Evolutionary conservation across 2,329 filamentous ascomycete species (phyloP), one percentile per base, ranked within the genome.

Genomic region (Diplodia sapinea): DNA sequence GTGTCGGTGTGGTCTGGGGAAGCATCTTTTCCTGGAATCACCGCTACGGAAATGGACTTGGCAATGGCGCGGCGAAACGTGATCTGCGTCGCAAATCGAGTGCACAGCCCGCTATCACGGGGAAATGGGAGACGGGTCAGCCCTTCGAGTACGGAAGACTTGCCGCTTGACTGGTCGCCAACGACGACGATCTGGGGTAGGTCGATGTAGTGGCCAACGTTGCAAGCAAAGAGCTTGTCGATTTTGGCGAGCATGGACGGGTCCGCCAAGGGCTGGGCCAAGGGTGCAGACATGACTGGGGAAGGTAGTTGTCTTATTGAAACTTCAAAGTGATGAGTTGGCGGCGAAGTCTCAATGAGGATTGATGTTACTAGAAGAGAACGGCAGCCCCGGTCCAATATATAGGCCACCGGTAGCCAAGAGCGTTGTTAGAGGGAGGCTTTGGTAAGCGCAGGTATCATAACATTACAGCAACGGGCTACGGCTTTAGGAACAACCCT

Each of bases 151-250:
- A 82, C 75, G 0, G 85, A 93, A 0, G 89, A 92, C 75, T 97
- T 97, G 0, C 93, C 93, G 0, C 92, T 90, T 0, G 88, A 91
- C 73, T 97, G 93, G 57, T 96, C 93, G 0, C 93, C 93, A 0
- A 96, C 88, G 0, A 96, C 86, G 6, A 94, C 90, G 12, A 96
- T 87, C 71, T 93, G 92, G 0, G 93, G 92, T 0, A 78, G 71
- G 40, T 71, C 64, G 51, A 81, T 73, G 29, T 74, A 73, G 20
- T 76, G 70, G 0, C 75, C 76, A 0, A 79, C 72, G 55, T 76
- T 77, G 64, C 73, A 76, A 4, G 73, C 75, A 33, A 78, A 78
- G 0, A 79, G 71, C 38, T 70, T 71, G 69, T 80, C 77, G 12
- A 80, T 78, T 57, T 79, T 79, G 31, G 75, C 70, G 0, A 78